Evolutionary conservation across 2,329 filamentous ascomycete species (phyloP).

Genomic region (Nemania abortiva): DNA sequence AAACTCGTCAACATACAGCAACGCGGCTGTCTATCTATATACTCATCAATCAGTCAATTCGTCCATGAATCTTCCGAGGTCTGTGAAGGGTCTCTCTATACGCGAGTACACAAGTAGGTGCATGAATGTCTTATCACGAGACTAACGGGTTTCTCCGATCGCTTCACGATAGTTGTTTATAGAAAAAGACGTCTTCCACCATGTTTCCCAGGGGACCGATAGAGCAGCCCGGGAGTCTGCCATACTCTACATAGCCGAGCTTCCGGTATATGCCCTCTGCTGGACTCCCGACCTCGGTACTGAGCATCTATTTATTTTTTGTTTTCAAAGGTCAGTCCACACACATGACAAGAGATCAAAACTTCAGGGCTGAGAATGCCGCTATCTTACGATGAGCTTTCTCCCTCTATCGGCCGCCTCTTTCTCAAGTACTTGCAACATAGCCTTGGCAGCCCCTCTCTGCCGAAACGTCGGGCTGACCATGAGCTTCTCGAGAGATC

Average conservation of each 20-base stretch:
- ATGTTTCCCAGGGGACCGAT: slow-evolving; percentile 62
- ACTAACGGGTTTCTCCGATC: neutral
- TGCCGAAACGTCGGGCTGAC: slow-evolving; percentile 64
- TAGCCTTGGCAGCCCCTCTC: slow-evolving; percentile 62
- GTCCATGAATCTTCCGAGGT: too few relatives aligned
- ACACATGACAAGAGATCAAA: neutral
- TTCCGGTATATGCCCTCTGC: slow-evolving; percentile 67
- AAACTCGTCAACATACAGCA: neutral
- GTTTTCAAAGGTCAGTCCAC: neutral
- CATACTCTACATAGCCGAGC: slow-evolving; percentile 68
- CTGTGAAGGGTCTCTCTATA: neutral
- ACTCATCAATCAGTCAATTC: neutral
- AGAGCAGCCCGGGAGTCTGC: slow-evolving; percentile 67
- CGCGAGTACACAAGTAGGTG: neutral
- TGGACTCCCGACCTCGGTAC: slow-evolving; percentile 63
- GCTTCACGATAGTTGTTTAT: slow-evolving; percentile 62
- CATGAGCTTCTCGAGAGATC: slow-evolving; percentile 68
- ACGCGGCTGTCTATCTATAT: neutral
- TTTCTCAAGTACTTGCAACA: slow-evolving; percentile 67
- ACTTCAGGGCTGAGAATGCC: too few relatives aligned
- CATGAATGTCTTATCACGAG: neutral
- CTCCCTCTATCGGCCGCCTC: slow-evolving; percentile 63
- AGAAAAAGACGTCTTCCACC: slow-evolving; percentile 68
- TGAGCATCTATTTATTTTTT: slow-evolving; percentile 58
- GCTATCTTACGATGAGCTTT: slow-evolving; percentile 61